phyloP scores from a whole-genome alignment of 2,329 filamentous ascomycete species.

The Aurifilum marmelostoma region DNA sequence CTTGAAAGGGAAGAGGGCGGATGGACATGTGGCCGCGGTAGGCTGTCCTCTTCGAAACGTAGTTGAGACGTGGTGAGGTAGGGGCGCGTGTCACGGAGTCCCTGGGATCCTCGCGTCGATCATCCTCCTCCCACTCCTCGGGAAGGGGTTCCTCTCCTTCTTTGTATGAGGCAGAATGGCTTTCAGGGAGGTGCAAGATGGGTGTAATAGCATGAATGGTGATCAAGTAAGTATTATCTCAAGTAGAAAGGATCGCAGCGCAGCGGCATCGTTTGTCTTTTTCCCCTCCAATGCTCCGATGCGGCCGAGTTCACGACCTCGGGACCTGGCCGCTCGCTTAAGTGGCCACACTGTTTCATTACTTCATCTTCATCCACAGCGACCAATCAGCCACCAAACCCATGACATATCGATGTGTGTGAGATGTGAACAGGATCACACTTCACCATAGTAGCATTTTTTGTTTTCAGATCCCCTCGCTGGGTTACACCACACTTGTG shows the following conservation, averaged over 20 bases:
- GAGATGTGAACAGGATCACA: no score
- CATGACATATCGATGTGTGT: no score
- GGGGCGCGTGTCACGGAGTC: conserved; percentile 14
- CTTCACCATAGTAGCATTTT: no score
- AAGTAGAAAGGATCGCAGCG: neutral
- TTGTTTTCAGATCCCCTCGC: neutral
- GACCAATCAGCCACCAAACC: neutral
- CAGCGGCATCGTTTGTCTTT: neutral
- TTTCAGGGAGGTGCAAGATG: neutral
- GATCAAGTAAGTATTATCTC: no score
- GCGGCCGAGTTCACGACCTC: neutral
- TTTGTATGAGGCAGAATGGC: neutral
- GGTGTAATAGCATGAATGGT: neutral
- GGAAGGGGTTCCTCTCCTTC: neutral
- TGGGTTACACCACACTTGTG: neutral
- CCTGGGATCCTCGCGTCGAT: conserved; percentile 11
- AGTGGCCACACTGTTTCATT: neutral
- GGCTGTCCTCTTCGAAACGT: conserved; percentile 31
- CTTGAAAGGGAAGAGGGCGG: conserved; percentile 1
- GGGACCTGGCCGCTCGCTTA: neutral
- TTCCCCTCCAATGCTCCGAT: neutral
- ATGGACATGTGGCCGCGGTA: conserved; percentile 29
- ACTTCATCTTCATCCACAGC: neutral
- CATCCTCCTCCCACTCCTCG: no score
- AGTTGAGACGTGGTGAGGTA: conserved; percentile 33